phyloP scores from a whole-genome alignment of 768 basidiomycete species.

The Chalciporus piperatus region DNA sequence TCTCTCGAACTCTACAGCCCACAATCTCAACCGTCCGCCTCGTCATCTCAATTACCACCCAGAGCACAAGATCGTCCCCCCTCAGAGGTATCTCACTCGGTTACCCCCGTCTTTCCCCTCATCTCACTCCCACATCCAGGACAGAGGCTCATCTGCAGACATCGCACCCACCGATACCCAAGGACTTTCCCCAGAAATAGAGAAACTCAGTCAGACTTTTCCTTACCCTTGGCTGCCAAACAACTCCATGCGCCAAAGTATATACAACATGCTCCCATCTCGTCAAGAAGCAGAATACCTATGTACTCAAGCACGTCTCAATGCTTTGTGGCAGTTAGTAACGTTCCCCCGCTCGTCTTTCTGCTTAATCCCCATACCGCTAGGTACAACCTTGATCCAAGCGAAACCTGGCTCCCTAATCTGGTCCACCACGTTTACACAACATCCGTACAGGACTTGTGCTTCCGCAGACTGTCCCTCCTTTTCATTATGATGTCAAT shows the following conservation, averaged over 20 bases:
- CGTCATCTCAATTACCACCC: constrained; percentile 10
- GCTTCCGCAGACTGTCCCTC: constrained; percentile 64
- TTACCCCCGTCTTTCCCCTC: not conserved
- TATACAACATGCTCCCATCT: constrained; percentile 61
- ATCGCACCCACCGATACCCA: constrained; percentile 15
- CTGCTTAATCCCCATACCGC: constrained; percentile 3
- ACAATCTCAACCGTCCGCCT: constrained; percentile 18
- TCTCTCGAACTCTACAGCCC: constrained; percentile 60
- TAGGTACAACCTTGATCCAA: constrained; percentile 68
- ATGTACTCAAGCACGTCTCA: constrained; percentile 61
- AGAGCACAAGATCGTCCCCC: constrained; percentile 10
- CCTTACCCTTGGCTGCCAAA: constrained; percentile 69
- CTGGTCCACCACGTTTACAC: constrained; percentile 67
- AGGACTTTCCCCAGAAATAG: constrained; percentile 31
- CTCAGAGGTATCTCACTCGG: constrained; percentile 21
- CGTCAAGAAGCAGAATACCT: constrained; percentile 55
- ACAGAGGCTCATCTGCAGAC: constrained; percentile 25
- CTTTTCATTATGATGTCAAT: constrained; percentile 72
- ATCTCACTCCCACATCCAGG: constrained; percentile 15
- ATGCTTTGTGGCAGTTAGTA: constrained; percentile 71
- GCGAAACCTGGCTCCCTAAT: constrained; percentile 68
- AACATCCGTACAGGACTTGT: constrained; percentile 55
- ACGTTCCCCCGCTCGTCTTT: constrained; percentile 12
- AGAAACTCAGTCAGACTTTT: constrained; percentile 60
- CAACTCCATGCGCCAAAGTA: constrained; percentile 59